Conservation (phyloP, 164 flowering plant species). For the Umbellularia californica region DNA sequence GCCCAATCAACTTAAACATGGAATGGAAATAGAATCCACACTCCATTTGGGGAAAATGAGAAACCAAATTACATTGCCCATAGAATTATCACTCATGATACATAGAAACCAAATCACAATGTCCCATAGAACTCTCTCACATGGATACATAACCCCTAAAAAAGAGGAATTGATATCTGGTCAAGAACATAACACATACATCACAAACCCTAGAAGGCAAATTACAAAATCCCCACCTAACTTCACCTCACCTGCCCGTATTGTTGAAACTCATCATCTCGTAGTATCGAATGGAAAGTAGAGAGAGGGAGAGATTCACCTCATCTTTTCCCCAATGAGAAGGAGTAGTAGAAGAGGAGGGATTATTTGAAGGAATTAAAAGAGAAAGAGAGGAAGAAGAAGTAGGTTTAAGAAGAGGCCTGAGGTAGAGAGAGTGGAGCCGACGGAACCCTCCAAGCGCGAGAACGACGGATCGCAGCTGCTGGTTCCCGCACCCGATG, state of each 20-base stretch:
- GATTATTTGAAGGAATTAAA: slow-evolving; percentile 20
- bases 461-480: slow-evolving; percentile 79
- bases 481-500: slow-evolving; percentile 47
- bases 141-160: too few species aligned
- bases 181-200: too few species aligned
- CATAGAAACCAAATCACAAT: too few species aligned
- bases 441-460: slow-evolving; percentile 90
- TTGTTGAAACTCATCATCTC: slow-evolving; percentile 68
- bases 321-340: slow-evolving; percentile 87
- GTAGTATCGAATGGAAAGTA: slow-evolving; percentile 65
- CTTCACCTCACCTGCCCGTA: not conserved
- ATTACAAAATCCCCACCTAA: not conserved
- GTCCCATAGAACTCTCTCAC: too few species aligned
- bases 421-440: slow-evolving; percentile 63
- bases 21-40: too few species aligned
- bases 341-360: slow-evolving; percentile 18
- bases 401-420: slow-evolving; percentile 52
- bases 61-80: too few species aligned
- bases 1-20: too few species aligned
- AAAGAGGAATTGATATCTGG: too few species aligned
- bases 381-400: slow-evolving; percentile 16
- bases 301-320: slow-evolving; percentile 74
- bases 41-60: too few species aligned
- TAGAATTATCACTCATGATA: too few species aligned
- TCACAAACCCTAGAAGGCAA: not conserved